phyloP scores from a whole-genome alignment of 2,329 filamentous ascomycete species.

The Anthostomella pinea region DNA sequence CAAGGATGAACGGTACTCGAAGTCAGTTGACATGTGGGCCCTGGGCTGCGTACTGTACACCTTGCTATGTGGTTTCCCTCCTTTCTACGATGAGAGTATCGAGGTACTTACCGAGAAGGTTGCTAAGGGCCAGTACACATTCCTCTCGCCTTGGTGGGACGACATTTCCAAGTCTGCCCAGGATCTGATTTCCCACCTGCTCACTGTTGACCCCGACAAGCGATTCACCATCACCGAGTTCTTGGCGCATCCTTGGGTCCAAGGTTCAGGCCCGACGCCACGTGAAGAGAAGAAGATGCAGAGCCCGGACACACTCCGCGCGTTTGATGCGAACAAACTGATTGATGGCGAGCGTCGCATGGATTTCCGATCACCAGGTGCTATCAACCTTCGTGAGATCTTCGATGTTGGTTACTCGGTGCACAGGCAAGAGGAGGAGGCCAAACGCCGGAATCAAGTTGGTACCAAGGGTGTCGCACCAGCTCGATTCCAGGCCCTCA shows the following conservation, averaged over 20 bases:
- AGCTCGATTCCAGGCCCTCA: constrained; percentile 57
- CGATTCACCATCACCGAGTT: constrained; percentile 93
- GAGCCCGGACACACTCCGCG: constrained; percentile 45
- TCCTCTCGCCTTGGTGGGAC: constrained; percentile 98
- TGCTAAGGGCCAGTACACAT: constrained; percentile 93
- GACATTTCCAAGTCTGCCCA: constrained; percentile 94
- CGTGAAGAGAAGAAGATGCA: constrained; percentile 55
- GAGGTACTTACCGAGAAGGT: constrained; percentile 97
- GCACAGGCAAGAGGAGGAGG: constrained; percentile 93
- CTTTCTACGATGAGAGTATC: constrained; percentile 98
- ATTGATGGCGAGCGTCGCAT: constrained; percentile 64
- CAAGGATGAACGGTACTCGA: constrained; percentile 97
- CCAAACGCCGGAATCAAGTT: constrained; percentile 84
- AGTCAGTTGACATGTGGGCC: constrained; percentile 99
- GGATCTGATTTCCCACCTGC: constrained; percentile 86
- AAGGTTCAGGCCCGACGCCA: constrained; percentile 57
- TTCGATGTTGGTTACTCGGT: constrained; percentile 99
- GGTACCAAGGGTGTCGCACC: constrained; percentile 64
- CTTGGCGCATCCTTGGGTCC: constrained; percentile 91
- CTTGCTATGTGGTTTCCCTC: constrained; percentile 92
- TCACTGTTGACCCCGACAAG: constrained; percentile 93
- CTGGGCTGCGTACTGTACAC: constrained; percentile 96
- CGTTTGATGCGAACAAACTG: constrained; percentile 55
- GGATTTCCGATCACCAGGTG: constrained; percentile 94
- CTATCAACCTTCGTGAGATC: constrained; percentile 92